A percentile compares a stretch with the other conserved stretches of the same genome.
These are phyloP conservation scores for Tolypocladium inflatum DNA, from an alignment of 2,329 filamentous ascomycete species.

Conservation along the genomic window DNA sequence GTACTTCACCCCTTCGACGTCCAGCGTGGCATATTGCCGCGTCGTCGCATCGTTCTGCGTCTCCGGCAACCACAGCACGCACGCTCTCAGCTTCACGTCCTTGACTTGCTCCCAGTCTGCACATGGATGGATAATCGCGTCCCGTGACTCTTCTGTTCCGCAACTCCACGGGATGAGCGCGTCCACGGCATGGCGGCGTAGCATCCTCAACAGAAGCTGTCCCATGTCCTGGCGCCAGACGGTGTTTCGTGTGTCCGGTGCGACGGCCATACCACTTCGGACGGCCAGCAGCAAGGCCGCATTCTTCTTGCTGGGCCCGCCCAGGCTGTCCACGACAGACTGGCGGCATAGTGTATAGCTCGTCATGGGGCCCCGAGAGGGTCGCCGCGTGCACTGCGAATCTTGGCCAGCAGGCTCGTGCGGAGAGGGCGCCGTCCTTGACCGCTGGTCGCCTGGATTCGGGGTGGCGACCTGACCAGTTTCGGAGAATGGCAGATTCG, in stretches of 20 bases:
- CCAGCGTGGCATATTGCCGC: conserved; percentile 34
- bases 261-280: conserved; percentile 17
- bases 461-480: background rate
- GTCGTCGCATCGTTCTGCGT: conserved; percentile 9
- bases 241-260: conserved; percentile 2
- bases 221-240: conserved; percentile 45
- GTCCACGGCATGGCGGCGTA: conserved; percentile 37
- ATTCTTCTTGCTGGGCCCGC: conserved; percentile 7
- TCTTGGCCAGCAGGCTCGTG: background rate
- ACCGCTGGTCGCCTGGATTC: background rate
- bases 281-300: conserved; percentile 7
- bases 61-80: conserved; percentile 32
- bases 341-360: conserved; percentile 20
- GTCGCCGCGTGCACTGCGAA: background rate
- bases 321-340: conserved; percentile 16
- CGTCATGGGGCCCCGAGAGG: conserved; percentile 12
- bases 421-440: background rate
- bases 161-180: conserved; percentile 25
- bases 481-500: background rate
- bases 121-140: conserved; percentile 31
- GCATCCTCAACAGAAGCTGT: conserved; percentile 36
- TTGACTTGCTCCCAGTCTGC: conserved; percentile 34
- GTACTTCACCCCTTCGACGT: conserved; percentile 23
- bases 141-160: conserved; percentile 11
- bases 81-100: conserved; percentile 29